Conservation (phyloP, 352 stramenopile genomes). For the Phytophthora ramorum region DNA sequence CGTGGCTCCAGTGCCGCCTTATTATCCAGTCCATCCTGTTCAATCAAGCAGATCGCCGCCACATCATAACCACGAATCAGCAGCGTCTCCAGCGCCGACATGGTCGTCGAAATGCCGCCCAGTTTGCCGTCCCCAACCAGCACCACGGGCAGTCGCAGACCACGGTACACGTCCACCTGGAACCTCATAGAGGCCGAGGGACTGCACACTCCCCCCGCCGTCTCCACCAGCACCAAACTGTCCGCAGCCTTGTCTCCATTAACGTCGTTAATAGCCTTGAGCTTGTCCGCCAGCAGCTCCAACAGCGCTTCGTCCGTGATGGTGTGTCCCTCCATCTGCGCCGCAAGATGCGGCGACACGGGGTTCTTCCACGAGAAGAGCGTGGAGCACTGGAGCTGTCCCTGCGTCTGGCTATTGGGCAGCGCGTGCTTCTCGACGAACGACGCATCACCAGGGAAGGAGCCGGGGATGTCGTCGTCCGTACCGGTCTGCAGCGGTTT, state of each 20-base stretch:
- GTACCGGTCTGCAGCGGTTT: constrained; percentile 97
- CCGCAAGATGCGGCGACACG: constrained; percentile 95
- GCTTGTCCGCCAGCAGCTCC: constrained; percentile 63
- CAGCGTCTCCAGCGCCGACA: constrained; percentile 94
- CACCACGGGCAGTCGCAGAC: constrained; percentile 90
- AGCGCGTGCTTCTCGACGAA: constrained; percentile 79
- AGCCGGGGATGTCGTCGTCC: constrained; percentile 47
- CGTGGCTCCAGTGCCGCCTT: constrained; percentile 66
- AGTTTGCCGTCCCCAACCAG: constrained; percentile 97
- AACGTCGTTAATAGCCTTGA: constrained; percentile 48
- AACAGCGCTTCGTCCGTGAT: constrained; percentile 91
- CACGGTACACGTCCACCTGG: constrained; percentile 95
- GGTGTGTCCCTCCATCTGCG: constrained; percentile 84
- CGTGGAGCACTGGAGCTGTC: constrained; percentile 72
- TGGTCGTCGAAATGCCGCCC: constrained; percentile 95
- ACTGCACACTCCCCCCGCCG: constrained; percentile 95
- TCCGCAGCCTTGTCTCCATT: constrained; percentile 37
- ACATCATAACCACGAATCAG: constrained; percentile 93
- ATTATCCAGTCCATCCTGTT: constrained; percentile 79
- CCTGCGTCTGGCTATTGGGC: constrained; percentile 6
- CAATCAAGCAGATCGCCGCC: constrained; percentile 80
- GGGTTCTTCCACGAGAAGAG: constrained; percentile 95
- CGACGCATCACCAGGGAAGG: constrained; percentile 82
- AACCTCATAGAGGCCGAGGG: constrained; percentile 83
- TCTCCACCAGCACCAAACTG: constrained; percentile 92